Evolutionary conservation across 139 green algal genomes (phyloP).

Genomic region (Protoeuglena noctilucae): DNA sequence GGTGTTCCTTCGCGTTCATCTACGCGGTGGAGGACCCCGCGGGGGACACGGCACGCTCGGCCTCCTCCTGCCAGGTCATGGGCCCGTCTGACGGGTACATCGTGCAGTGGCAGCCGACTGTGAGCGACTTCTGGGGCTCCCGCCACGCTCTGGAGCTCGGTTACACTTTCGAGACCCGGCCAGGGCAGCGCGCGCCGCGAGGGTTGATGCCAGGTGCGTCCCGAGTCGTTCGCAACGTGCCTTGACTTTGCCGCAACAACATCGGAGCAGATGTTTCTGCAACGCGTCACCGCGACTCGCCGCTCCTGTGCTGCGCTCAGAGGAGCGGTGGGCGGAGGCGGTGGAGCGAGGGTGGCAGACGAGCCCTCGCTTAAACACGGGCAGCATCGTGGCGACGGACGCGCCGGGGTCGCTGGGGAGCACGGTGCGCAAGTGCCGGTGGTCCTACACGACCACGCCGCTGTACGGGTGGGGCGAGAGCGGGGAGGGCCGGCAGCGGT

Average conservation of each 20-base stretch:
- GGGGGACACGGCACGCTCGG: constrained; percentile 10
- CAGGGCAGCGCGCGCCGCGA: constrained; percentile 2
- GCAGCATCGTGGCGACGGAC: constrained; percentile 31
- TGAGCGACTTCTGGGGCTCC: constrained; percentile 59
- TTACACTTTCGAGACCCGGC: constrained; percentile 27
- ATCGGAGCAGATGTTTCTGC: constrained; percentile 3
- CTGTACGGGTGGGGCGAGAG: constrained; percentile 61
- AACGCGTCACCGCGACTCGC: neutral
- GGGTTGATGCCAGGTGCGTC: constrained; percentile 3
- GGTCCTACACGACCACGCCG: constrained; percentile 45
- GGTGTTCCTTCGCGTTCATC: constrained; percentile 72
- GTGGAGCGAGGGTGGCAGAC: constrained; percentile 63
- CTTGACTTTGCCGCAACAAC: neutral
- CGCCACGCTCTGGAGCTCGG: constrained; percentile 40
- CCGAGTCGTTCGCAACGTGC: neutral
- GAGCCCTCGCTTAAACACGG: constrained; percentile 32
- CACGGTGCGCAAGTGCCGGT: constrained; percentile 31
- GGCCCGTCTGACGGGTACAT: constrained; percentile 81
- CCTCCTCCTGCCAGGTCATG: constrained; percentile 60
- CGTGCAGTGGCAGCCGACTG: constrained; percentile 54
- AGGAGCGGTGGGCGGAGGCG: constrained; percentile 32
- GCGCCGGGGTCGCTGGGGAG: constrained; percentile 20
- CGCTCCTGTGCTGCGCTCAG: constrained; percentile 1
- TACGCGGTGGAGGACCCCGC: constrained; percentile 82
- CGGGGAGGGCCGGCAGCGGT: constrained; percentile 21